Evolutionary conservation across 2,329 filamentous ascomycete species (phyloP).

Genomic region (Pseudogymnoascus sp.): DNA sequence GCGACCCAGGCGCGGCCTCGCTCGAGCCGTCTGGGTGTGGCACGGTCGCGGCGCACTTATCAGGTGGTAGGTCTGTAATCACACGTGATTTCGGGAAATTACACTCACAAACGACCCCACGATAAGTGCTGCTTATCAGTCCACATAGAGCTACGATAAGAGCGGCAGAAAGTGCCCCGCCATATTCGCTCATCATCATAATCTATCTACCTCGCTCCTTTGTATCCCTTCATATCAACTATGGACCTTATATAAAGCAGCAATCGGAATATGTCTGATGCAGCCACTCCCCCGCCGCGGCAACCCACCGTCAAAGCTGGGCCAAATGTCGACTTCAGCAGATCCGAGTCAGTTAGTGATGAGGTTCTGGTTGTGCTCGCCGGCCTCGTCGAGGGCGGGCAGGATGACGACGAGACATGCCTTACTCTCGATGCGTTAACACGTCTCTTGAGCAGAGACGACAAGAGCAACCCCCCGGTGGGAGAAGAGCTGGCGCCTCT

Average conservation of each 20-base stretch:
- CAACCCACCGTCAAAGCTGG: conserved; percentile 16
- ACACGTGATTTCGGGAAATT: no score
- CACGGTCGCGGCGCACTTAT: no score
- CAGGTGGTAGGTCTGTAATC: no score
- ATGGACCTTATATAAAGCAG: conserved; percentile 3
- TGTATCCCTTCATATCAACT: neutral
- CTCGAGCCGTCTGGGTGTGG: no score
- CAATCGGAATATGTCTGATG: conserved; percentile 6
- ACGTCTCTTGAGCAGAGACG: conserved; percentile 49
- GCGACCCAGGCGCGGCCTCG: no score
- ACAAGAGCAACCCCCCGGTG: conserved; percentile 19
- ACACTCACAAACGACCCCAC: no score
- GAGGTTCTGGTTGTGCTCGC: conserved; percentile 51
- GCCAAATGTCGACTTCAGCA: conserved; percentile 8
- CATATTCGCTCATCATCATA: conserved; percentile 7
- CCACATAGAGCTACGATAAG: neutral
- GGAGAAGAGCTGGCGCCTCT: conserved; percentile 46
- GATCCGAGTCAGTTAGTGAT: conserved; percentile 51
- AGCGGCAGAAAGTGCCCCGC: conserved; percentile 6
- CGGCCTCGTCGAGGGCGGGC: conserved; percentile 80
- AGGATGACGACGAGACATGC: conserved; percentile 67
- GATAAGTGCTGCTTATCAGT: no score
- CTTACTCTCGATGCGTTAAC: conserved; percentile 49
- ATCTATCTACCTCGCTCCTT: neutral
- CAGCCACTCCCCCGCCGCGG: neutral